These are phyloP conservation scores for Corymbia maculata DNA, from an alignment of 345 rosid species.

Conservation along the genomic window DNA sequence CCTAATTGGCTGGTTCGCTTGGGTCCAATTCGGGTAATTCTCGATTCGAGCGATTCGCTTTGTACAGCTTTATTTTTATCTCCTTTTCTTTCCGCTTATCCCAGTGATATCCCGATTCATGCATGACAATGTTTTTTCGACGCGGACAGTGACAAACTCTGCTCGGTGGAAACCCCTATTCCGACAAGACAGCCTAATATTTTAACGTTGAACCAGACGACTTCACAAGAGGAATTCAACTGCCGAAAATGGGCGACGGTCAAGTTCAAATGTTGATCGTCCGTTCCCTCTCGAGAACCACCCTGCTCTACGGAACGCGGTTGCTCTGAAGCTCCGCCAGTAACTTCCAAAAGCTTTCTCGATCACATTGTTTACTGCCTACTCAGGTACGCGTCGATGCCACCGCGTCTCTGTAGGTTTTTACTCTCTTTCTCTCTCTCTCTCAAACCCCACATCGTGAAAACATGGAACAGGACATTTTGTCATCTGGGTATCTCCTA, in stretches of 20 bases:
- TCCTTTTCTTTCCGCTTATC: not conserved
- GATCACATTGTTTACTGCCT: not conserved
- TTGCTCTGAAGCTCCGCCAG: not conserved
- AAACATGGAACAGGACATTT: not conserved
- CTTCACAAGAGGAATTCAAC: not conserved
- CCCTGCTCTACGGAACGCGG: not conserved
- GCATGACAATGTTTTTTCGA: not conserved
- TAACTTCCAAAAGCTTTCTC: not conserved
- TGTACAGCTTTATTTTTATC: not conserved
- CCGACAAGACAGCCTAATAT: not conserved
- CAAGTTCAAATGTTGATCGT: not conserved
- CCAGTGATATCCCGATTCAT: not conserved
- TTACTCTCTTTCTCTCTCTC: not conserved
- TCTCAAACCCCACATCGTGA: not conserved
- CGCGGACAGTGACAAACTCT: not conserved
- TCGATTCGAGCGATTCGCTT: too few species aligned
- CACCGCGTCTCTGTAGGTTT: not conserved
- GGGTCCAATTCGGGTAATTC: too few species aligned
- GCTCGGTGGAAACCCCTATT: not conserved
- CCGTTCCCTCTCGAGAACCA: not conserved
- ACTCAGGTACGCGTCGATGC: not conserved
- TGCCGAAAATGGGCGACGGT: not conserved
- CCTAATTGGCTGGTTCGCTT: too few species aligned
- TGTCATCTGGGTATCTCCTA: not conserved
- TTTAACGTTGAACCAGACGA: not conserved